Base-by-base conservation (phyloP, 2,329 filamentous ascomycete genomes). In the Lachnellula arida region DNA sequence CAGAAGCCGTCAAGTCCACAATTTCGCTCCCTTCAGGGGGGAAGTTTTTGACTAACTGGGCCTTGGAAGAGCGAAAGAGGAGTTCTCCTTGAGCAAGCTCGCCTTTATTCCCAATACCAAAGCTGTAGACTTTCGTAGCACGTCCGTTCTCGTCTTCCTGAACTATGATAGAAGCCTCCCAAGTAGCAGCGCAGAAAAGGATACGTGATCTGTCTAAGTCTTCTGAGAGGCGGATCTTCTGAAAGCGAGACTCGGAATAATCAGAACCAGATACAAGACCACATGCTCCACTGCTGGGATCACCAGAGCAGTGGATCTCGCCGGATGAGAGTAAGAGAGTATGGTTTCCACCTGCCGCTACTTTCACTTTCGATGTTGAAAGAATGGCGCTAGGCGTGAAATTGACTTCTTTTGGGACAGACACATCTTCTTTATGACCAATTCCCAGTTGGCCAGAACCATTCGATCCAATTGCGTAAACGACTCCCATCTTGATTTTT, bases 341-440 rank as follows among this genome's bases (percentile, higher is more conserved):
- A 71, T 97, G 93, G 67, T 97, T 97, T 1, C 92, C 92, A 4
- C 93, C 93, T 7, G 89, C 78, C 17, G 44, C 44, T 25, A 47
- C 44, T 55, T 49, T 62, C 7, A 69, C 57, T 52, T 66, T 61
- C 51, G 68, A 63, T 54, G 78, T 60, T 25, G 28, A 32, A 11
- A 70, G 66, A 14, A 74, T 68, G 28, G 66, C 63, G 37, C 72
- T 68, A 49, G 54, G 47, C 5, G 75, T 68, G 69, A 89, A 87
- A n/a, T 80, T 64, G 60, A 82, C 84, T 59, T 74, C 76, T 60
- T 85, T 82, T 1, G 87, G 86, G 0, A 81, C 75, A 1, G 85
- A 86, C 48, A 89, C 82, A 65, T 91, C 88, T 68, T 89, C 83
- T 58, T 76, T 78, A 70, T 91, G 87, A 19, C 82, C 82, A 56